A percentile compares a stretch with the other conserved stretches of the same genome.
Evolutionary conservation across 169 alveolate genomes (phyloP).

Genomic region (Plasmodium cynomolgi): DNA sequence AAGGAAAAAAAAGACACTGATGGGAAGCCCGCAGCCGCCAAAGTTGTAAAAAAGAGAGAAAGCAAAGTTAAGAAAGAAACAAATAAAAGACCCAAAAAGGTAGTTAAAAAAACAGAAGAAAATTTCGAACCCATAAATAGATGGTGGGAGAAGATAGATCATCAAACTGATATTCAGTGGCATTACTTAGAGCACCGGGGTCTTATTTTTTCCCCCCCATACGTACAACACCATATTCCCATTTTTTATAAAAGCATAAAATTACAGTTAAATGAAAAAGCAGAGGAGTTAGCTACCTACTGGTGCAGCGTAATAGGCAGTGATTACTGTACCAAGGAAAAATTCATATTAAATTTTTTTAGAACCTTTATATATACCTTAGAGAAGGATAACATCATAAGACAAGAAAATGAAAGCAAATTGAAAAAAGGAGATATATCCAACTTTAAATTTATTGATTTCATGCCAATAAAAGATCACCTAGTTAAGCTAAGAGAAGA

Average conservation of each 20-base stretch:
- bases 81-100: conserved; percentile 45
- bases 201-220: conserved; percentile 91
- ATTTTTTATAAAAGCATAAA: conserved; percentile 91
- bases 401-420: conserved; percentile 79
- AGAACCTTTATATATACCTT: conserved; percentile 86
- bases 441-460: conserved; percentile 90
- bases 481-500: conserved; percentile 86
- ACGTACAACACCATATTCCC: conserved; percentile 89
- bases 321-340: conserved; percentile 93
- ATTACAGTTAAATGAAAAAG: conserved; percentile 91
- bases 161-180: conserved; percentile 87
- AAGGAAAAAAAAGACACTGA: conserved; percentile 14
- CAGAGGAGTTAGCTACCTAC: conserved; percentile 98
- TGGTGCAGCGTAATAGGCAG: conserved; percentile 95
- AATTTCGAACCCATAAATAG: conserved; percentile 88
- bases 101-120: conserved; percentile 81
- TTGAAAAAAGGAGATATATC: conserved; percentile 75
- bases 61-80: conserved; percentile 68
- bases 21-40: neutral
- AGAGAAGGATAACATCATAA: conserved; percentile 81
- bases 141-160: conserved; percentile 90
- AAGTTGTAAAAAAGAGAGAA: conserved; percentile 26
- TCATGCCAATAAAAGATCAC: conserved; percentile 90
- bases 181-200: conserved; percentile 92
- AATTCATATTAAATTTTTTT: conserved; percentile 93